These are phyloP conservation scores for Quercus bicolor DNA, from an alignment of 306 rosid species.

Conservation along the genomic window DNA sequence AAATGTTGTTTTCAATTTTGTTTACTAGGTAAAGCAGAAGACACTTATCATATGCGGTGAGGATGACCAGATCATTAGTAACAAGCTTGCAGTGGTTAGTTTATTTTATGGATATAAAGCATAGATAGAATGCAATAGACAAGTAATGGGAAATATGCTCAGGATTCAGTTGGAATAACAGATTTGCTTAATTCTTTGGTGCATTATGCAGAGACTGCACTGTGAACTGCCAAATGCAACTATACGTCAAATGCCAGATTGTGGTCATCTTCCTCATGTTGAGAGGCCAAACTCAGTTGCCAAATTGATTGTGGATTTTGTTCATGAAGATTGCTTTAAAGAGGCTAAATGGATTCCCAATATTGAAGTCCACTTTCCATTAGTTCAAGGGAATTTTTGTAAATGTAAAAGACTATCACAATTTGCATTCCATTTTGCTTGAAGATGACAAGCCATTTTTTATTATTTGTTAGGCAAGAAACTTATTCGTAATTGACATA, in stretches of 20 bases:
- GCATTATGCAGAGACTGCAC: conserved; percentile 64
- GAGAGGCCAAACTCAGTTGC: no score
- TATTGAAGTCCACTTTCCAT: conserved; percentile 21
- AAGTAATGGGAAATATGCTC: neutral
- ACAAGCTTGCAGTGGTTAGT: no score
- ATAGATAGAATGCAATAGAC: no score
- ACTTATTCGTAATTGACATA: neutral
- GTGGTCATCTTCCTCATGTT: no score
- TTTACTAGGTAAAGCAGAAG: conserved; percentile 74
- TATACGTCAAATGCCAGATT: conserved; percentile 45
- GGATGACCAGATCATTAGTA: no score
- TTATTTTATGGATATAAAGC: neutral
- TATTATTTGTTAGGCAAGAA: neutral
- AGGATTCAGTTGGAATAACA: neutral
- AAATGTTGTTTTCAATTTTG: conserved; percentile 11
- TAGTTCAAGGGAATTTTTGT: neutral
- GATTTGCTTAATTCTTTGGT: neutral
- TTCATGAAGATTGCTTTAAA: conserved; percentile 9
- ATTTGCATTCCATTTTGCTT: neutral
- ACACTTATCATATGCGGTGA: conserved; percentile 86
- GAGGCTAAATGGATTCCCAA: conserved; percentile 3
- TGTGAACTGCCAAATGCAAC: conserved; percentile 72
- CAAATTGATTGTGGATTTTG: conserved; percentile 42
- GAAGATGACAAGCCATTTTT: neutral
- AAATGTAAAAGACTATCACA: neutral